phyloP scores from a whole-genome alignment of 164 flowering plant species.

The Sextonia rubra region DNA sequence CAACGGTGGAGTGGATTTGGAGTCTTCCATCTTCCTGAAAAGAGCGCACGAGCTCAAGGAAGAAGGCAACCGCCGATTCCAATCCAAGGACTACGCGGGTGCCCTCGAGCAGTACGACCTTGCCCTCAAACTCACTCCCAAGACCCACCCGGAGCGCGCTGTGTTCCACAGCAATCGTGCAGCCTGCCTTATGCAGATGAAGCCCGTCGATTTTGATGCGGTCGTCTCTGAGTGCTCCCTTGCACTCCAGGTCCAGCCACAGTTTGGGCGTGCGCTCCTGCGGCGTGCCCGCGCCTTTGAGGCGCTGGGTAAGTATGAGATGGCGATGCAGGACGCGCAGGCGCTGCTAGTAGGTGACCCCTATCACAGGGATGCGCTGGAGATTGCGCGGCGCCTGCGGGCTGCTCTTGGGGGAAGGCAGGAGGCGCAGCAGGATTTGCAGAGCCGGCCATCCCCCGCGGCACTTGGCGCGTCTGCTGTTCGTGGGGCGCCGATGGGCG shows the following conservation, averaged over 20 bases:
- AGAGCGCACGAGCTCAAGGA: constrained; percentile 93
- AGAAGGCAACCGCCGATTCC: constrained; percentile 88
- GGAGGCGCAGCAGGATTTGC: constrained; percentile 77
- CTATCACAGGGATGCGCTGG: constrained; percentile 72
- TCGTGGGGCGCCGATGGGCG: constrained; percentile 85
- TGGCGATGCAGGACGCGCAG: constrained; percentile 89
- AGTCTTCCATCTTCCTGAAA: constrained; percentile 65
- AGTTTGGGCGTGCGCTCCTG: constrained; percentile 69
- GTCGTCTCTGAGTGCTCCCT: constrained; percentile 81
- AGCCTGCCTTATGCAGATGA: constrained; percentile 98
- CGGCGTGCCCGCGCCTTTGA: constrained; percentile 88
- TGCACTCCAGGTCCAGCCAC: constrained; percentile 86
- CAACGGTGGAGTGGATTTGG: constrained; percentile 53
- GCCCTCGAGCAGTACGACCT: constrained; percentile 87
- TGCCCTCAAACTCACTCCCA: constrained; percentile 80
- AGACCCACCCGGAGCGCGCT: constrained; percentile 84
- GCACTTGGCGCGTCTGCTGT: constrained; percentile 98
- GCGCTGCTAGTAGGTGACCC: constrained; percentile 60
- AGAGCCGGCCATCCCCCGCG: constrained; percentile 95
- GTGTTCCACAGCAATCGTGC: constrained; percentile 95
- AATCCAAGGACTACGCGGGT: constrained; percentile 69
- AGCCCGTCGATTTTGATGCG: constrained; percentile 74
- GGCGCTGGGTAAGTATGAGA: constrained; percentile 73
- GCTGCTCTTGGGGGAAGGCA: constrained; percentile 63
- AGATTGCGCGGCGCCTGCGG: constrained; percentile 61